Base-by-base conservation (phyloP, 208 protist species). In the Phytomonas francai region DNA sequence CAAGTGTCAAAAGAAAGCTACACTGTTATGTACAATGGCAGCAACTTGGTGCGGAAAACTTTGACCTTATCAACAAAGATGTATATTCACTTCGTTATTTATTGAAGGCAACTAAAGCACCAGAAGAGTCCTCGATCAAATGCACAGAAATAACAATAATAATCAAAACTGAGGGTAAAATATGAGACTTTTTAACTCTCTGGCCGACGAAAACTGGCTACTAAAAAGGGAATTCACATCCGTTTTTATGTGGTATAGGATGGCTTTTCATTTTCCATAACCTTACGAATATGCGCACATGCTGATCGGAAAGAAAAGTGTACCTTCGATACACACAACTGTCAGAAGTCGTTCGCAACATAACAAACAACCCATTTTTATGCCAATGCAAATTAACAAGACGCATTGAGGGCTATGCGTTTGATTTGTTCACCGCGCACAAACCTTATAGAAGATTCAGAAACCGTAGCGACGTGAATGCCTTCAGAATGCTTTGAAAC, bases 381-480 rank as follows among this genome's bases (percentile, higher is more conserved):
- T 45, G 39, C 3, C 39, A 2, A 45, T 45, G 11, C 19, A 45
- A 45, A 45, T 14, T 34, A 19, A 8, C 16, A 60, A 29, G 30
- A 16, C 11, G n/a, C 57, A 60, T 29, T 32, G 28, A 60, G 57
- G 28, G 57, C 57, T 59, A 65, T 65, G 7, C 14, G 25, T 19
- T 65, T 65, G 62, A 65, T 32, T 32, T 65, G 62, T 16, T 28
- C 25, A 19, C 62, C 62, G 12, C 62, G 32, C 9, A 65, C 42
- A 65, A 65, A 32, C 33, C 62, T 30, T 36, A 61, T 42, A 42
- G 8, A 61, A 36, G 58, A 42, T 36, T 14, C 39, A 45, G 39
- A 45, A 11, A 14, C 58, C 11, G 6, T 61, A 61, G 1, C 11
- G 30, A 61, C 19, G 2, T 42, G 32, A 61, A 45, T 45, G 39